These are phyloP conservation scores for Colletotrichum costaricense DNA, from an alignment of 2,329 filamentous ascomycete genomes.

Conservation along the genomic window DNA sequence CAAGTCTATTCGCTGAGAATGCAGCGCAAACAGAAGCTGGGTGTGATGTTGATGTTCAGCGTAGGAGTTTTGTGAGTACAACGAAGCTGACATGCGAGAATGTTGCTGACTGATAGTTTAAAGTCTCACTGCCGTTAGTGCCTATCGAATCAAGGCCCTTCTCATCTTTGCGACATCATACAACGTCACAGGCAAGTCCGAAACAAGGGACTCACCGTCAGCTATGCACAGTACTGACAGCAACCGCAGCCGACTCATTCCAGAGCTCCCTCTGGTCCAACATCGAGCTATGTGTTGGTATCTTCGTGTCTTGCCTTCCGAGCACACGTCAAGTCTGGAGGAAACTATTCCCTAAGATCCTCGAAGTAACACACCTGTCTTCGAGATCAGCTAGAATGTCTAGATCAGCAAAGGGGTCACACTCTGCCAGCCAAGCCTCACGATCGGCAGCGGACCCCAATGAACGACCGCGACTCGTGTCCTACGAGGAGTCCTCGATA, in stretches of 20 bases:
- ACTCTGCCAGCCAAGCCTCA: background rate
- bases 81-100: too few species aligned
- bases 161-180: conserved; percentile 9
- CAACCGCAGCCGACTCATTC: conserved; percentile 1
- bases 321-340: conserved; percentile 25
- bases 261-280: conserved; percentile 14
- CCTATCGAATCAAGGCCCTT: conserved; percentile 18
- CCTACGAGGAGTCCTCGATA: conserved; percentile 24
- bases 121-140: conserved; percentile 28
- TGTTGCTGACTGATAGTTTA: background rate
- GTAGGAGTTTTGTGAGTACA: conserved; percentile 40
- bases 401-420: conserved; percentile 4
- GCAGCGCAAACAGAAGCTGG: conserved; percentile 48
- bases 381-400: background rate
- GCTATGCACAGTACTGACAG: background rate
- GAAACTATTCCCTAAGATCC: conserved; percentile 16
- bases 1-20: conserved; percentile 46
- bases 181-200: conserved; percentile 24
- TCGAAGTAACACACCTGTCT: conserved; percentile 8
- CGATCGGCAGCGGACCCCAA: background rate
- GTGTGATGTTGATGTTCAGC: conserved; percentile 51
- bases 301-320: conserved; percentile 27
- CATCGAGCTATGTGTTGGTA: conserved; percentile 19
- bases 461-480: background rate
- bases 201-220: fast-evolving